Conservation (phyloP, 495 filamentous ascomycete genomes). For the Alectoria sarmentosa region DNA sequence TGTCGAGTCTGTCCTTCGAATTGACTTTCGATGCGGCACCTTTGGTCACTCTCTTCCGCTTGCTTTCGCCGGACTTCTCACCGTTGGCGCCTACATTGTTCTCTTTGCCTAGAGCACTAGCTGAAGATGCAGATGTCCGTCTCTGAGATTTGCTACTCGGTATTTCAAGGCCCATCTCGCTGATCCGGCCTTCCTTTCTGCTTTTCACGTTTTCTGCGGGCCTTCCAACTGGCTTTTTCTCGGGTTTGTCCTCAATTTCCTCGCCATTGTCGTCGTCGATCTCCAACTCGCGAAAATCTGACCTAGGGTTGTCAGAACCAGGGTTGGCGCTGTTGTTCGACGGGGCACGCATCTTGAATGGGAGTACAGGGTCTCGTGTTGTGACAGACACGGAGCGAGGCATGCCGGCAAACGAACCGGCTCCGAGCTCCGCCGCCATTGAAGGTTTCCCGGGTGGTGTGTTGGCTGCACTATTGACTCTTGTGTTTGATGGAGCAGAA, state of each 20-base stretch:
- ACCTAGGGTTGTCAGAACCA: constrained; percentile 18
- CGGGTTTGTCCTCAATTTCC: constrained; percentile 25
- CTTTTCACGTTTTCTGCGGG: constrained; percentile 29
- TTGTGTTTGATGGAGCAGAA: constrained; percentile 38
- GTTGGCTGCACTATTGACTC: constrained; percentile 29
- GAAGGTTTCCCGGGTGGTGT: constrained; percentile 30
- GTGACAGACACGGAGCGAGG: constrained; percentile 22
- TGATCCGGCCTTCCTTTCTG: constrained; percentile 35
- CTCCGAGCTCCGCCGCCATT: constrained; percentile 33
- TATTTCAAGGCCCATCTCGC: constrained; percentile 10
- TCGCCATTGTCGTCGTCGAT: constrained; percentile 8
- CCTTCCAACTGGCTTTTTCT: constrained; percentile 33
- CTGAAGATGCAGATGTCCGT: constrained; percentile 15
- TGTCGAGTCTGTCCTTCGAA: constrained; percentile 4
- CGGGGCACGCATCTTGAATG: constrained; percentile 29
- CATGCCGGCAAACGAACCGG: constrained; percentile 28
- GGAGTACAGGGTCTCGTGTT: constrained; percentile 24
- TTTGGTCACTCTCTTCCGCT: constrained; percentile 21
- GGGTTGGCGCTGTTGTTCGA: constrained; percentile 31
- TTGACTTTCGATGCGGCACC: neutral
- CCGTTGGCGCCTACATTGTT: constrained; percentile 29
- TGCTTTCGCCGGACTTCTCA: constrained; percentile 18
- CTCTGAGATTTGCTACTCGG: constrained; percentile 16
- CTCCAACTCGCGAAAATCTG: constrained; percentile 2
- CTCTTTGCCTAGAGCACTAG: constrained; percentile 19